A percentile compares a stretch with the other conserved stretches of the same genome.
Conservation (phyloP, 2,329 filamentous ascomycete species). For the Penicillium sp. region DNA sequence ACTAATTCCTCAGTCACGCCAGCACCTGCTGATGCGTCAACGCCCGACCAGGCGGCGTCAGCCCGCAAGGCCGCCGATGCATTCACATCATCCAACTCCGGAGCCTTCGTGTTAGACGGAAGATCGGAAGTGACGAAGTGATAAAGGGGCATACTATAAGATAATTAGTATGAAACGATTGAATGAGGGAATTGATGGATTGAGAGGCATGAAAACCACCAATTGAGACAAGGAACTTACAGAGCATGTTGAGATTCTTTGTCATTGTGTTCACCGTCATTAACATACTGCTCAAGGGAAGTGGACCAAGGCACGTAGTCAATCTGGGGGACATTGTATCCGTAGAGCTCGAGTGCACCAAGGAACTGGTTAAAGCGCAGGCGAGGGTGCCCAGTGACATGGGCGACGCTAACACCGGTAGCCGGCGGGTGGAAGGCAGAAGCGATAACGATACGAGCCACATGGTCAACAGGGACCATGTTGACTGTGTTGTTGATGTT, state of each 20-base stretch:
- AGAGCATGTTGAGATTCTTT: constrained; percentile 67
- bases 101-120: constrained; percentile 67
- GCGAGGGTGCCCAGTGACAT: constrained; percentile 77
- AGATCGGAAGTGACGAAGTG: constrained; percentile 70
- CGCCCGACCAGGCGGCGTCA: constrained; percentile 59
- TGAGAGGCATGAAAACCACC: not conserved
- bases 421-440: constrained; percentile 63
- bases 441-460: constrained; percentile 76
- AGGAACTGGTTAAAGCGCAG: constrained; percentile 77
- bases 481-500: constrained; percentile 85
- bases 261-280: constrained; percentile 54
- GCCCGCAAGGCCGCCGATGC: constrained; percentile 62
- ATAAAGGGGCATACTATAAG: constrained; percentile 63
- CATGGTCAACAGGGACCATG: constrained; percentile 81
- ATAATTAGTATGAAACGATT: not conserved
- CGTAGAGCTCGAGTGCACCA: constrained; percentile 67
- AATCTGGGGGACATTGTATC: constrained; percentile 67
- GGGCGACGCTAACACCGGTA: constrained; percentile 61
- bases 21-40: constrained; percentile 56
- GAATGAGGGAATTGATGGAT: not conserved
- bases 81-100: constrained; percentile 72
- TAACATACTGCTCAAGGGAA: constrained; percentile 67
- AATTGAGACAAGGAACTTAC: constrained; percentile 31
- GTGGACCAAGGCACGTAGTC: constrained; percentile 68
- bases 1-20: constrained; percentile 62